Percentiles rank a stretch among this genome's conserved stretches.
These are phyloP conservation scores for Magnolia sinica DNA, from an alignment of 164 flowering plant genomes.

Conservation along the genomic window DNA sequence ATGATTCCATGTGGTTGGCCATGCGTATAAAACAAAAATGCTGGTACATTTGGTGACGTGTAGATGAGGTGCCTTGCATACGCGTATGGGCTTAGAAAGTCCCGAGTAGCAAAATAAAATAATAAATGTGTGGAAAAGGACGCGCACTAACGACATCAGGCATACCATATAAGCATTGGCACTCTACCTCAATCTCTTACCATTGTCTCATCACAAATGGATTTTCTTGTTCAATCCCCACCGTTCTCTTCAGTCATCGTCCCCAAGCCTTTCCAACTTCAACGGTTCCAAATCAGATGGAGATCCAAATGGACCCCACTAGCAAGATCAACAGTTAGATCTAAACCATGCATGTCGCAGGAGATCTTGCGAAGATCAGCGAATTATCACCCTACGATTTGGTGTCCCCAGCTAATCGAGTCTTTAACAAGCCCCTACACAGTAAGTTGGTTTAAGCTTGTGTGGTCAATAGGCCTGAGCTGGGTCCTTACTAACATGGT, in stretches of 20 bases:
- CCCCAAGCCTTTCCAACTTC: background rate
- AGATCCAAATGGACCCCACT: background rate
- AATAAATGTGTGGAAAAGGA: no score
- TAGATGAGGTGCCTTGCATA: no score
- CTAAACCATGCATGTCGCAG: background rate
- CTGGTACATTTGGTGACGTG: no score
- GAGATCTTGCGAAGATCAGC: background rate
- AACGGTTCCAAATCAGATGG: background rate
- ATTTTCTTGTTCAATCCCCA: background rate
- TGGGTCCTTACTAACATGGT: background rate
- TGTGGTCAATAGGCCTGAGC: background rate
- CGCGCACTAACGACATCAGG: no score
- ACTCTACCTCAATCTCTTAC: background rate
- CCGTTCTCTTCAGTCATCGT: background rate
- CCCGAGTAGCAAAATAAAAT: no score
- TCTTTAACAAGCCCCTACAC: background rate
- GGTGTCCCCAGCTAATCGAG: background rate
- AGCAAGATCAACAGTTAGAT: background rate
- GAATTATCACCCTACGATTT: background rate
- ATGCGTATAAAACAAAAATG: no score
- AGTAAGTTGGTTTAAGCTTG: background rate
- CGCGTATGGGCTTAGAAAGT: no score
- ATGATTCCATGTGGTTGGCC: no score
- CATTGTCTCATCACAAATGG: background rate
- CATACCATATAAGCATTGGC: no score